Conservation (phyloP, 495 filamentous ascomycete species). For the Podospora bellae-mahoneyi region DNA sequence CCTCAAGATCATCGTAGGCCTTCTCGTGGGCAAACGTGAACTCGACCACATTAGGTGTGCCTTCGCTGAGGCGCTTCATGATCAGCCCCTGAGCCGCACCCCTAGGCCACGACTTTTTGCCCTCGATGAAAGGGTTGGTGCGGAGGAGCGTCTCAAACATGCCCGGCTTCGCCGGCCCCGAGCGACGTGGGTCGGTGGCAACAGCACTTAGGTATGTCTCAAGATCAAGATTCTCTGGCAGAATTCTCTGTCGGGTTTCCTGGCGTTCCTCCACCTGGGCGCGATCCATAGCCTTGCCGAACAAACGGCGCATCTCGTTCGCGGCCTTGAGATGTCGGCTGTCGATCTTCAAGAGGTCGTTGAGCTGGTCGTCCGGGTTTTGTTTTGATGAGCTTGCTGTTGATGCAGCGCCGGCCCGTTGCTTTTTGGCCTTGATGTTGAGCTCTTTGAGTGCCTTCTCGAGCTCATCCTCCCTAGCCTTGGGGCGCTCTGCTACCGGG, state of each 20-base stretch:
- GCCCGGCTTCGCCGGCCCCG: constrained; percentile 34
- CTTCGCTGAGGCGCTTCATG: constrained; percentile 66
- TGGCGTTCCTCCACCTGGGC: constrained; percentile 53
- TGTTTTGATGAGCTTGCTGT: constrained; percentile 7
- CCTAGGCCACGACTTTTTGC: constrained; percentile 87
- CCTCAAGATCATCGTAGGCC: constrained; percentile 74
- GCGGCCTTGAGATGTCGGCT: constrained; percentile 75
- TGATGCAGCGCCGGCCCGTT: constrained; percentile 10
- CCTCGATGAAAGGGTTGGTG: constrained; percentile 80
- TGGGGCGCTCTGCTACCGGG: constrained; percentile 24
- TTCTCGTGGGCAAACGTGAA: constrained; percentile 74
- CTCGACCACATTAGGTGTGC: constrained; percentile 49
- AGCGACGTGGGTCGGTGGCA: constrained; percentile 46
- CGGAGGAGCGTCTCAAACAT: constrained; percentile 66
- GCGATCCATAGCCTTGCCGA: constrained; percentile 74
- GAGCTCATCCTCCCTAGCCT: constrained; percentile 68
- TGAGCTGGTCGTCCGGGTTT: constrained; percentile 32
- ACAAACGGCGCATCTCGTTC: constrained; percentile 92
- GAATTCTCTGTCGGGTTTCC: constrained; percentile 40
- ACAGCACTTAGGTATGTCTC: constrained; percentile 62
- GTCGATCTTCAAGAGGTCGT: constrained; percentile 68
- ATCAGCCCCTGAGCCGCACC: constrained; percentile 75
- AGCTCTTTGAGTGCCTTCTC: constrained; percentile 73
- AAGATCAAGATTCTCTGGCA: constrained; percentile 60
- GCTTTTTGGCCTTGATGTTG: constrained; percentile 30